Evolutionary conservation across 495 filamentous ascomycete species (phyloP), one percentile per base, ranked within the genome.

Genomic region (Penicillium cataractarum): DNA sequence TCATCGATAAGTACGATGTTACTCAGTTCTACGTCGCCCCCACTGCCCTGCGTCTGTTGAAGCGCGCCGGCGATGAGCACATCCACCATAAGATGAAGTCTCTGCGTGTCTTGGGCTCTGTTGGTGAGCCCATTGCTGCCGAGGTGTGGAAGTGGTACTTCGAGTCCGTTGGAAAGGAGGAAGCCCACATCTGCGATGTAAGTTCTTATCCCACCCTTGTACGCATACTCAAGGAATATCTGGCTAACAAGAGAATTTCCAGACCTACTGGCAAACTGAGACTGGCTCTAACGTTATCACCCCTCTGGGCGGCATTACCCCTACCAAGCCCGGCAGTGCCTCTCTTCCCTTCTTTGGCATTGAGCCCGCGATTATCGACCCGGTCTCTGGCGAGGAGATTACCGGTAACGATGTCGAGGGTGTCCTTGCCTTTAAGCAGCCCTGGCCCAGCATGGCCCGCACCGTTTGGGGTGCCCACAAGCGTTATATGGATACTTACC

Each of bases 231-330:
- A 27, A n/a, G 8, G 40, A 12, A 4, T 4, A 27, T 27, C 27
- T 4, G 19, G 12, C 44, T 35, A 52, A 50, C 12, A 4, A 13
- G n/a, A 10, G 21, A 4, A 6, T 29, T 62, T 42, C 55, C 70
- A 98, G 93, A 99, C 95, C 49, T 99, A 99, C 84, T 99, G 95
- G 96, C 95, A 99, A 88, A 99, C 95, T 62, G 95, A 99, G 82
- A 99, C 95, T 10, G 95, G 95, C 57, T 98, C 93, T 51, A 89
- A 98, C 74, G 92, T 96, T 49, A 84, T 85, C 58, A 82, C 83
- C n/a, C 82, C 83, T n/a, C 59, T 85, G 48, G 82, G 78, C 44
- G 83, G 83, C 63, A 74, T 85, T 8, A 85, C 83, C 32, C 82
- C 83, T 8, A 85, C 82, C 2, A 85, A 85, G 71, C 83, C 83